Evolutionary conservation across 441 rosid genomes (phyloP), one percentile per base, ranked within the genome.

Genomic region (Codiaeum variegatum): DNA sequence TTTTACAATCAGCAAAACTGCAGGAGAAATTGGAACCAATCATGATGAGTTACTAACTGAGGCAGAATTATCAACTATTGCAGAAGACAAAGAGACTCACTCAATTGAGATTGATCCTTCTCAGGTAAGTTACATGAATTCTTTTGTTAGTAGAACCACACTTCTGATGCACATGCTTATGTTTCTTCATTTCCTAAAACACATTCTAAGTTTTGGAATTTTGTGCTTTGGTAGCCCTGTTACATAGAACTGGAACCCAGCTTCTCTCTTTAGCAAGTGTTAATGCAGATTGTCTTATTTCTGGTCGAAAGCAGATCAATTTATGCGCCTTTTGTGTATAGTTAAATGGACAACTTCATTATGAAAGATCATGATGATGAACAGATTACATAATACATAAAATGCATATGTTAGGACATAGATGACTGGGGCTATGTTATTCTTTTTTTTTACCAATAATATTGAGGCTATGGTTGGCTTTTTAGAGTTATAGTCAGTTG

Each of bases 61-160:
- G 83, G 92, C 94, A 79, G 92, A 90, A 74, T 78, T 90, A 83
- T 97, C 99, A 42, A 96, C 97, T 77, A 96, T 85, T 34, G 89
- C 94, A 46, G 96, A 95, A 85, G 97, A 93, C 52, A 95, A 89
- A 81, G 95, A 93, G 84, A 91, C 97, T 52, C 97, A 88, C 76
- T 84, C 96, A 23, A 91, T 91, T 85, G 97, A 94, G 80, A 76
- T 92, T 40, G 91, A 90, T 71, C 99, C 98, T 69, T 68, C 96
- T 70, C 98, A 88, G 92, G 89, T 84, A 73, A 83, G 67, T 59
- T 47, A 29, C 59, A 59, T 23, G 28, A n/a, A 36, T 60, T 49
- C 23, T 34, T 70, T 72, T 38, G 40, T 24, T 1, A 5, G 46
- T 42, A 11, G 44, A 65, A 29, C 11, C 12, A 15, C 23, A 11